Conservation (phyloP, 352 stramenopile genomes). For the Globisporangium abappressorium region DNA sequence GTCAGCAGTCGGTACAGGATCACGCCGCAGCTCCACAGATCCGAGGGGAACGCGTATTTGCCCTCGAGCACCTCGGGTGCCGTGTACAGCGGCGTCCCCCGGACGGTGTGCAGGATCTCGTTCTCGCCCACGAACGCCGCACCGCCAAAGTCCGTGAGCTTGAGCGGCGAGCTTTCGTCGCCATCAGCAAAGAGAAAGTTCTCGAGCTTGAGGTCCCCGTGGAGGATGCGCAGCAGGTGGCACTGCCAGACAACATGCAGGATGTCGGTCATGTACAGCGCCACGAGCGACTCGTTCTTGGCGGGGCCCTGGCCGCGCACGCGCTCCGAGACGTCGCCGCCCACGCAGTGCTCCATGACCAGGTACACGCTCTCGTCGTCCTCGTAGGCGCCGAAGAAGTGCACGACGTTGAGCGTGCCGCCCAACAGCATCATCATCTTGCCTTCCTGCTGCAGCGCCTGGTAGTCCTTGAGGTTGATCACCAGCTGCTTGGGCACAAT, state of each 20-base stretch:
- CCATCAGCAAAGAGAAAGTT: slow-evolving; percentile 76
- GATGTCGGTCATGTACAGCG: slow-evolving; percentile 73
- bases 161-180: slow-evolving; percentile 58
- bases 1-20: slow-evolving; percentile 71
- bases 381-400: slow-evolving; percentile 82
- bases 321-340: slow-evolving; percentile 50
- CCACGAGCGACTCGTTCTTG: slow-evolving; percentile 35
- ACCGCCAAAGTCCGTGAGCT: slow-evolving; percentile 77
- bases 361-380: slow-evolving; percentile 70
- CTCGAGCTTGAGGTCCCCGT: slow-evolving; percentile 77
- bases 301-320: slow-evolving; percentile 21
- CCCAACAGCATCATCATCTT: slow-evolving; percentile 77
- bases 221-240: slow-evolving; percentile 67
- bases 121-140: slow-evolving; percentile 48
- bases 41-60: slow-evolving; percentile 65
- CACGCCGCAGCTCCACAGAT: slow-evolving; percentile 79
- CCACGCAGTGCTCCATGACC: slow-evolving; percentile 78
- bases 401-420: slow-evolving; percentile 77
- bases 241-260: slow-evolving; percentile 81
- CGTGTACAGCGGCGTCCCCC: slow-evolving; percentile 72
- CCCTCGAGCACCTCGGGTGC: slow-evolving; percentile 62
- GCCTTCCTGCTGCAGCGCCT: slow-evolving; percentile 61
- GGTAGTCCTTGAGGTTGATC: slow-evolving; percentile 58
- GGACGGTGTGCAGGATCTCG: slow-evolving; percentile 43
- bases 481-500: slow-evolving; percentile 70